A percentile compares a stretch with the other conserved stretches of the same genome.
Evolutionary conservation across 768 basidiomycete genomes (phyloP).

Genomic region (Inosperma sp.): DNA sequence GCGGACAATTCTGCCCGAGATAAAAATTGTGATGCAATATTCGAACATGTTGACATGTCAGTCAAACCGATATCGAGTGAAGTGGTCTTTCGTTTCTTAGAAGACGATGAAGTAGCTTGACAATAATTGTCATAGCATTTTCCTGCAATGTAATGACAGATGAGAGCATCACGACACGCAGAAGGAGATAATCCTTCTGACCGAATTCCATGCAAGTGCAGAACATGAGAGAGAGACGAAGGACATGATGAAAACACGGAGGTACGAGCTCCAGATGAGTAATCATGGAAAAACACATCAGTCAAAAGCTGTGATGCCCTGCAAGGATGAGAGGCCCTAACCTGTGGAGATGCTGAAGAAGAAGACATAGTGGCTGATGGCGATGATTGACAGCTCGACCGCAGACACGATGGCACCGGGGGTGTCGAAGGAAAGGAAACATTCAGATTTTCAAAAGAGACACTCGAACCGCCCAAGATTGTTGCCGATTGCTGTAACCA

Average conservation of each 20-base stretch:
- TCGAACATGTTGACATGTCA: not conserved
- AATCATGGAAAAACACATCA: too few species aligned
- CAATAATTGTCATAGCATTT: not conserved
- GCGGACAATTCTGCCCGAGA: not conserved
- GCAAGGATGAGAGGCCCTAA: too few species aligned
- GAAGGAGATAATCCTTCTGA: not conserved
- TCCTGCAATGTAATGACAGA: not conserved
- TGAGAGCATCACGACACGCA: not conserved
- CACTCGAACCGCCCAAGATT: too few species aligned
- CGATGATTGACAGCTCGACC: too few species aligned
- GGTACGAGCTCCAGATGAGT: not conserved
- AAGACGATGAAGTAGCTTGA: not conserved
- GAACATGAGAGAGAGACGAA: not conserved
- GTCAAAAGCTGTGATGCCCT: too few species aligned
- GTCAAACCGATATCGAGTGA: not conserved
- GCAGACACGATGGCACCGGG: too few species aligned
- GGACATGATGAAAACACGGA: not conserved
- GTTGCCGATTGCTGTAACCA: too few species aligned
- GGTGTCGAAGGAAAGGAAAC: too few species aligned
- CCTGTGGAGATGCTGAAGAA: too few species aligned
- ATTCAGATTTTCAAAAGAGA: too few species aligned
- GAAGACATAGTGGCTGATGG: too few species aligned
- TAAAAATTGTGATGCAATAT: not conserved
- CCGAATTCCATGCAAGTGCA: not conserved
- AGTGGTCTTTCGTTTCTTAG: not conserved